These are phyloP conservation scores for Pseudogymnoascus pannorum DNA, from an alignment of 2,329 filamentous ascomycete species.

Conservation along the genomic window DNA sequence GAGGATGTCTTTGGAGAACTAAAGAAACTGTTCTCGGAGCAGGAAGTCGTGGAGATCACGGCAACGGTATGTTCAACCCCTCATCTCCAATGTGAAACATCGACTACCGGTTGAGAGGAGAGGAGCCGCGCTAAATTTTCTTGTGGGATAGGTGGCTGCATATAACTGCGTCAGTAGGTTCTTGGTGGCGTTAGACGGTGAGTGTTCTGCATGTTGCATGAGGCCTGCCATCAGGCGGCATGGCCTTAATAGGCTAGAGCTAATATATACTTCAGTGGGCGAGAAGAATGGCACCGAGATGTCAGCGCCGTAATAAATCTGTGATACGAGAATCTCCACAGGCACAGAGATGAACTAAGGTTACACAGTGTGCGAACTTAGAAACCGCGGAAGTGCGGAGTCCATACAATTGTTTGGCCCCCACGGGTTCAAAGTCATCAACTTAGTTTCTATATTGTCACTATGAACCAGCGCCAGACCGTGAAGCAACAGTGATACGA, in stretches of 20 bases:
- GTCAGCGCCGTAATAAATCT: not conserved
- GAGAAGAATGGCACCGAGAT: not conserved
- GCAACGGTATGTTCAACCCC: constrained; percentile 43
- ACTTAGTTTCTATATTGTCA: not conserved
- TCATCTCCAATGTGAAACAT: not conserved
- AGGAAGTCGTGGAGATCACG: constrained; percentile 74
- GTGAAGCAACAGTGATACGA: not conserved
- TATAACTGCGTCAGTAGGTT: constrained; percentile 86
- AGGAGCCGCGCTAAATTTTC: not conserved
- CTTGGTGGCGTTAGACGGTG: constrained; percentile 71
- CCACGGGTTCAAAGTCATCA: not conserved
- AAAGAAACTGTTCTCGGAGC: constrained; percentile 55
- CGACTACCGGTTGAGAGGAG: not conserved
- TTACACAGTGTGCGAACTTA: not conserved
- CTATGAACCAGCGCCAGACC: not conserved
- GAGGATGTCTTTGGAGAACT: constrained; percentile 61
- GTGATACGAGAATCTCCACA: not conserved
- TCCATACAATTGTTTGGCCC: not conserved
- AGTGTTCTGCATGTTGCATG: constrained; percentile 25
- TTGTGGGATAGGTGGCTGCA: constrained; percentile 46
- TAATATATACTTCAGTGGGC: constrained; percentile 1
- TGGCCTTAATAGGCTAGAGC: not conserved
- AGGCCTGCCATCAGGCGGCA: not conserved
- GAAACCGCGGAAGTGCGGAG: not conserved
- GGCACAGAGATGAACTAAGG: not conserved